Evolutionary conservation across 164 flowering plant species (phyloP), one percentile per base, ranked within the genome.

Genomic region (Berberis thunbergii): DNA sequence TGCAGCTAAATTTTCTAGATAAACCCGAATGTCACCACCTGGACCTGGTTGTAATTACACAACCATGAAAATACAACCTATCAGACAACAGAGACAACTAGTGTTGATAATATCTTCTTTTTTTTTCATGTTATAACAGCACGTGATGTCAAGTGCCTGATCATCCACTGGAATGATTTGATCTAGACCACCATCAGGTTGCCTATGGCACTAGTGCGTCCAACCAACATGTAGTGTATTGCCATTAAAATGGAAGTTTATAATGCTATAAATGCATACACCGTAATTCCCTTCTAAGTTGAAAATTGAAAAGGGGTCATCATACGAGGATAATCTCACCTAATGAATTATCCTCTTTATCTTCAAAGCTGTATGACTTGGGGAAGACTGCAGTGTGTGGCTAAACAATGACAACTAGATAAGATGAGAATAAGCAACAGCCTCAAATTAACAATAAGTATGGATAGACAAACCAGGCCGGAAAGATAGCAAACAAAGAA

Each of bases 341-440:
- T 77, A 91, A 77, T 43, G 93, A 80, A 56, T 71, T 75, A 59
- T 94, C 96, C 2, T 62, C 45, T 45, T 7, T 13, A 77, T 83
- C 72, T 71, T 54, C 71, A 62, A 68, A 82, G 10, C 40, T 67
- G 80, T 68, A 94, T 1, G 97, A 60, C 38, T 60, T 54, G n/a
- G 98, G 98, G 68, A 90, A 94, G 66, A 94, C 70, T 60, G 87
- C 89, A 55, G 91, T 84, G 70, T 84, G 69, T 45, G 74, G 75
- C 99, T 94, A 52, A 61, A 44, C 42, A 54, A 64, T 1, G 3
- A 39, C 74, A 62, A 97, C 90, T 75, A 74, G 43, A 60, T 45
- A 64, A 12, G 13, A n/a, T 2, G 43, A 57, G 2, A 4, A 50
- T 7, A 67, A 13, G 5, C 12, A 40, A 40, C 13, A 1, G 12